Conservation (phyloP, 78 protist species). For the Dictyostelium capitatum region DNA sequence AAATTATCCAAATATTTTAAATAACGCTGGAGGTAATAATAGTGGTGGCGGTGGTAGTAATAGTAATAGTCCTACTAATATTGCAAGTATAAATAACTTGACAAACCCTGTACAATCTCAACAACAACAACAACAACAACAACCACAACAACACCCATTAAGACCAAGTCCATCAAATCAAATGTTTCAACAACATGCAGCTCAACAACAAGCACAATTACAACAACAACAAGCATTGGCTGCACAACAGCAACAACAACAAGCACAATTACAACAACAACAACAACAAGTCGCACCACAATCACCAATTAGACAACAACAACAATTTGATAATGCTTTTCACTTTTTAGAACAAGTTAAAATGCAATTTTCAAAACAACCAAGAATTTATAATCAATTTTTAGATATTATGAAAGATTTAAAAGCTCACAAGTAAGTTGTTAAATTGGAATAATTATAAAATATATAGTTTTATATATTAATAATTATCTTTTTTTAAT, state of each 20-base stretch:
- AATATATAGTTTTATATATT: no score
- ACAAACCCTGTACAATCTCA: conserved; percentile 26
- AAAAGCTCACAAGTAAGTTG: conserved; percentile 89
- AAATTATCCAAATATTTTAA: conserved; percentile 4
- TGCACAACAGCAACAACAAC: conserved; percentile 39
- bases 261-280: conserved; percentile 19
- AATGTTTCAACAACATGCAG: conserved; percentile 5
- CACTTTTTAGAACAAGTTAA: conserved; percentile 93
- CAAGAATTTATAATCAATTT: conserved; percentile 94
- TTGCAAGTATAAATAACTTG: conserved; percentile 52
- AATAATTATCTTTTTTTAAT: not conserved
- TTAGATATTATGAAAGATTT: conserved; percentile 97
- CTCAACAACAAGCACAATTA: not conserved
- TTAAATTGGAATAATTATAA: no score
- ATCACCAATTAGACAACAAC: conserved; percentile 43
- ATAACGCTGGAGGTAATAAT: not conserved
- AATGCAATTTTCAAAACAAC: conserved; percentile 89
- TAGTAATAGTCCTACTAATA: conserved; percentile 11
- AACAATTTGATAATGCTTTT: conserved; percentile 93
- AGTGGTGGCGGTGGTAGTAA: not conserved
- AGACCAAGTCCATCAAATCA: not conserved
- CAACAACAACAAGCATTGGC: conserved; percentile 20
- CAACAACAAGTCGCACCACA: conserved; percentile 40
- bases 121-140: conserved; percentile 42
- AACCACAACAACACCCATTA: conserved; percentile 4